Conservation (phyloP, 768 basidiomycete species). For the Gymnopilus junonius region DNA sequence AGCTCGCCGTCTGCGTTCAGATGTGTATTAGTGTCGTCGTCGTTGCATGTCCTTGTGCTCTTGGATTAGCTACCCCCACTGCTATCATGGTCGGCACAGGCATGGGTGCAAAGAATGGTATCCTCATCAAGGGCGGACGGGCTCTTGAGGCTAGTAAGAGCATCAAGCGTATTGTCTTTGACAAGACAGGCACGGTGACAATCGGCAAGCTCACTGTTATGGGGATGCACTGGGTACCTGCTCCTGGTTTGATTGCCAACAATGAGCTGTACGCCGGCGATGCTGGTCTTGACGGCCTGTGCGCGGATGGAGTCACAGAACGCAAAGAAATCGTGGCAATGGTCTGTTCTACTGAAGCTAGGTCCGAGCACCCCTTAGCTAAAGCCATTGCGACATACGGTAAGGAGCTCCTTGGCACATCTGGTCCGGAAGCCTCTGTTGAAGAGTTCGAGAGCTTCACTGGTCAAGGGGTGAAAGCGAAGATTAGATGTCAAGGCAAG, state of each 20-base stretch:
- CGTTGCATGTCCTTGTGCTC: slow-evolving; percentile 86
- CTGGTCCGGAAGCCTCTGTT: slow-evolving; percentile 58
- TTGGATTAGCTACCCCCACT: slow-evolving; percentile 85
- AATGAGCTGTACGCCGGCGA: slow-evolving; percentile 50
- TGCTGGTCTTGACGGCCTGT: slow-evolving; percentile 46
- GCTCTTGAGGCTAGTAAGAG: slow-evolving; percentile 84
- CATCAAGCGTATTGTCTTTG: slow-evolving; percentile 75
- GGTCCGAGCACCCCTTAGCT: slow-evolving; percentile 96
- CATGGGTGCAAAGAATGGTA: slow-evolving; percentile 76
- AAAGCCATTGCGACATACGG: slow-evolving; percentile 89
- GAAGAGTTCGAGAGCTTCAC: slow-evolving; percentile 86
- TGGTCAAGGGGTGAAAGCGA: slow-evolving; percentile 85
- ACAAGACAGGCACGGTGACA: slow-evolving; percentile 89
- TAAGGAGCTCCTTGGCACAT: slow-evolving; percentile 56
- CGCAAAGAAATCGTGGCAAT: slow-evolving; percentile 73
- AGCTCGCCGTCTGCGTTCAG: slow-evolving; percentile 86
- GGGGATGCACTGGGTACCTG: slow-evolving; percentile 74
- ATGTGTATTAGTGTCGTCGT: slow-evolving; percentile 95
- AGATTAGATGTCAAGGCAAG: slow-evolving; percentile 55
- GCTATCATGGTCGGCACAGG: slow-evolving; percentile 85
- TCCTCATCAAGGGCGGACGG: slow-evolving; percentile 83
- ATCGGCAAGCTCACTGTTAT: slow-evolving; percentile 74
- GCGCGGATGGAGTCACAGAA: slow-evolving; percentile 65
- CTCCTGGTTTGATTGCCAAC: slow-evolving; percentile 35
- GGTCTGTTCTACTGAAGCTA: slow-evolving; percentile 85